Percentiles rank a stretch among this genome's conserved stretches.
Conservation (phyloP, 2,329 filamentous ascomycete species). For the Aspergillus costaricaensis region DNA sequence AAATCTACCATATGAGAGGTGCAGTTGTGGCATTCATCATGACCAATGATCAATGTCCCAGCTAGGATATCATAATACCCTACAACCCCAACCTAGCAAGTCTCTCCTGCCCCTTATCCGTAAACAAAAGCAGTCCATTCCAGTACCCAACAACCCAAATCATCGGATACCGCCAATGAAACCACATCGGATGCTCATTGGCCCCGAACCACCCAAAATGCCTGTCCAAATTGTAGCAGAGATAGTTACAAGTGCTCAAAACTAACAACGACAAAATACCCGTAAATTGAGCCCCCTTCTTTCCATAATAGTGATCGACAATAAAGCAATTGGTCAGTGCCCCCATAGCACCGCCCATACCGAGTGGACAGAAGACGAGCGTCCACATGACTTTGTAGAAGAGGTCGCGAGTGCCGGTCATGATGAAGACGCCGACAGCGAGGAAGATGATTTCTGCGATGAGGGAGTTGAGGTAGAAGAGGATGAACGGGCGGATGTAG, state of each 20-base stretch:
- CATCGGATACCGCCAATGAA: conserved; percentile 17
- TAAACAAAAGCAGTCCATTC: conserved; percentile 12
- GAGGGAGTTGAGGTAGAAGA: conserved; percentile 16
- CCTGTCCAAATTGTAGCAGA: conserved; percentile 15
- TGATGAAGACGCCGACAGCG: conserved; percentile 10
- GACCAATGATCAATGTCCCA: no score
- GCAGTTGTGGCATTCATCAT: no score
- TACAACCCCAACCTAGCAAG: not conserved
- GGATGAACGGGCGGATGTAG: conserved; percentile 15
- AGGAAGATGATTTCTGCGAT: conserved; percentile 17
- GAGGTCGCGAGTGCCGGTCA: conserved; percentile 16
- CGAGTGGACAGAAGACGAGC: conserved; percentile 15
- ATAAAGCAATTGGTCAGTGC: conserved; percentile 17
- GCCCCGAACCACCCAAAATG: conserved; percentile 17
- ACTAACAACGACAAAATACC: conserved; percentile 14
- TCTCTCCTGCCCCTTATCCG: conserved; percentile 11
- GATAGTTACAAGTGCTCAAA: conserved; percentile 18
- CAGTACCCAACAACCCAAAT: conserved; percentile 7
- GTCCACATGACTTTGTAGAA: conserved; percentile 20
- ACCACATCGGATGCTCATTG: conserved; percentile 10
- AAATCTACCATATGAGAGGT: no score
- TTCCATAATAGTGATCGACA: conserved; percentile 19
- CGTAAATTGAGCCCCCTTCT: conserved; percentile 18
- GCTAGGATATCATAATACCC: not conserved
- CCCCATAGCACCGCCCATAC: conserved; percentile 20